phyloP scores from a whole-genome alignment of 257 asterid genomes.

The Solanum appendiculatum region DNA sequence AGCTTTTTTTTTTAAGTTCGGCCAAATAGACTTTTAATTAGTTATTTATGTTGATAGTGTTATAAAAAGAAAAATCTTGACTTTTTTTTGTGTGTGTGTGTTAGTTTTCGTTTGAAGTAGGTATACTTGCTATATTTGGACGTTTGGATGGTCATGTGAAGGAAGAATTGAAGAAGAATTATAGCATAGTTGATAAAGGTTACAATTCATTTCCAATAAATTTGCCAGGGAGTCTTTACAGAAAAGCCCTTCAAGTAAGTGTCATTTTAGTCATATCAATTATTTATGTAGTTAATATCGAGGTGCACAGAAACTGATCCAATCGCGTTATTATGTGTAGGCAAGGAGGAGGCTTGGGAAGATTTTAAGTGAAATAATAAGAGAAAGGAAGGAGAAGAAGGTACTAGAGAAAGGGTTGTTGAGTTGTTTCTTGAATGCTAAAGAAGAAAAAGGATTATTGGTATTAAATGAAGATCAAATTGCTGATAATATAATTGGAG shows the following conservation, averaged over 20 bases:
- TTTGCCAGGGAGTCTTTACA: slow-evolving; percentile 50
- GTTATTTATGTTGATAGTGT: background rate
- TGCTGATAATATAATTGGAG: slow-evolving; percentile 80
- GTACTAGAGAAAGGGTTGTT: slow-evolving; percentile 31
- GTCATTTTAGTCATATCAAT: background rate
- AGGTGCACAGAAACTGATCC: background rate
- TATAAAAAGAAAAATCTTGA: background rate
- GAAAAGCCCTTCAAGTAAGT: slow-evolving; percentile 48
- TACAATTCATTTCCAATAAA: slow-evolving; percentile 71
- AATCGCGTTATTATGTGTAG: slow-evolving; percentile 12
- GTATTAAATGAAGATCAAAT: slow-evolving; percentile 51
- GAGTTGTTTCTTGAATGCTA: slow-evolving; percentile 38
- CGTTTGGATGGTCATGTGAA: slow-evolving; percentile 36
- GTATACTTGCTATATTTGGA: slow-evolving; percentile 59
- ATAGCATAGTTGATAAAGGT: slow-evolving; percentile 48
- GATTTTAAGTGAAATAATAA: slow-evolving; percentile 33
- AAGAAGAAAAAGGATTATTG: slow-evolving; percentile 27
- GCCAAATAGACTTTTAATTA: background rate
- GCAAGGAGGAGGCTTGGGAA: slow-evolving; percentile 69
- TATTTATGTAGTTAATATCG: background rate
- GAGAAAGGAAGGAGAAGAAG: slow-evolving; percentile 47
- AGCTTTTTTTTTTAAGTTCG: background rate
- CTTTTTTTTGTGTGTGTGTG: background rate
- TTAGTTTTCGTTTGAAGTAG: slow-evolving; percentile 77
- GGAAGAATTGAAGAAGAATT: slow-evolving; percentile 55